These are phyloP conservation scores for Rubus parviflorus DNA, from an alignment of 306 rosid species.

Conservation along the genomic window DNA sequence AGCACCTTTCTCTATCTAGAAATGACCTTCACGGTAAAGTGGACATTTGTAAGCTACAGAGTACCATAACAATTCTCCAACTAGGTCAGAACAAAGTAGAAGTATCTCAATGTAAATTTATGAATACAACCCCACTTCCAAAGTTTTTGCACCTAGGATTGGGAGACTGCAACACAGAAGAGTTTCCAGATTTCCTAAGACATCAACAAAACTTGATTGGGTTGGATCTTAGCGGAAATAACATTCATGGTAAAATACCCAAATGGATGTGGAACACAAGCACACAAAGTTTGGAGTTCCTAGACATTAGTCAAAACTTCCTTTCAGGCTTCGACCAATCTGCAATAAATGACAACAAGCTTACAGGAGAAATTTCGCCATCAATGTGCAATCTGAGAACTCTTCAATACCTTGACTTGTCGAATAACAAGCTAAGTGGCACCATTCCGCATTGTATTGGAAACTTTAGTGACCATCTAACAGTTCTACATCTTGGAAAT, in stretches of 20 bases:
- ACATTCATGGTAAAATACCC: neutral
- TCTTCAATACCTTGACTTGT: neutral
- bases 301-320: neutral
- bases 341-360: neutral
- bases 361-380: neutral
- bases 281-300: neutral
- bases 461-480: neutral
- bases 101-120: no score
- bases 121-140: neutral
- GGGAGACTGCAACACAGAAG: neutral
- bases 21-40: neutral
- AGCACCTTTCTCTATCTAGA: accelerated
- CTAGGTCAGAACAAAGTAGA: neutral
- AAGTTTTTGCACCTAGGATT: accelerated
- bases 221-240: neutral
- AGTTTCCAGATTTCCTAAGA: neutral
- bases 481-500: neutral
- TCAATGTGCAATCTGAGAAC: neutral
- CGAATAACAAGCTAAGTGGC: constrained; percentile 15
- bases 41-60: neutral
- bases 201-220: neutral
- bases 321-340: neutral
- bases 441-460: neutral
- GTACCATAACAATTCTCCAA: neutral
- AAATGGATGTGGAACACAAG: neutral